phyloP scores from a whole-genome alignment of 495 filamentous ascomycete genomes.

The Aspergillus biplanus region DNA sequence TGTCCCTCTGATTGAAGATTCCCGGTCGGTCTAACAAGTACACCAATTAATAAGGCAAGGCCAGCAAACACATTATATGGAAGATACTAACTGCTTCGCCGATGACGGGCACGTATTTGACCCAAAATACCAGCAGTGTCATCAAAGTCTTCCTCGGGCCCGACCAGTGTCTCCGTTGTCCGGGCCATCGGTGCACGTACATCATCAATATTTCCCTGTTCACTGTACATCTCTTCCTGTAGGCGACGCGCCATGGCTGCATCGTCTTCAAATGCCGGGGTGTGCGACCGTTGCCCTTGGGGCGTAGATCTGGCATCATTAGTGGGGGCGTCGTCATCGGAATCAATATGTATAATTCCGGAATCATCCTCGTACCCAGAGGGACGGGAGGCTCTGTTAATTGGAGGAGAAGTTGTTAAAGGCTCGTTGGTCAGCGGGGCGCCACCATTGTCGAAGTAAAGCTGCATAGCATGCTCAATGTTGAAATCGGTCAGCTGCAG shows the following conservation, averaged over 20 bases:
- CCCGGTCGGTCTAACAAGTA: slow-evolving; percentile 57
- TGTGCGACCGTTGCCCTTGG: slow-evolving; percentile 18
- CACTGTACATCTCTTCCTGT: slow-evolving; percentile 87
- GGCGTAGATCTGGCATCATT: slow-evolving; percentile 32
- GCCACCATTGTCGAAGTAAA: slow-evolving; percentile 84
- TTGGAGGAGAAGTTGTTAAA: slow-evolving; percentile 37
- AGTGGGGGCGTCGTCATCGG: slow-evolving; percentile 56
- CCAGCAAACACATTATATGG: not conserved
- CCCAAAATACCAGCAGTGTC: slow-evolving; percentile 67
- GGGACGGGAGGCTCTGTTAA: slow-evolving; percentile 25
- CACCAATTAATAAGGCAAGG: slow-evolving; percentile 16
- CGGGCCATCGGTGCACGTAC: slow-evolving; percentile 90
- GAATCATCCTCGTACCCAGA: slow-evolving; percentile 52
- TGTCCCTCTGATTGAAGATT: slow-evolving; percentile 84
- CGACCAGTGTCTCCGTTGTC: slow-evolving; percentile 89
- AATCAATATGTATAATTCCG: slow-evolving; percentile 73
- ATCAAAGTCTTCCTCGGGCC: slow-evolving; percentile 61
- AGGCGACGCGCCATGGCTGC: slow-evolving; percentile 89
- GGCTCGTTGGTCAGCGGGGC: slow-evolving; percentile 49
- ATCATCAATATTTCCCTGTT: slow-evolving; percentile 56
- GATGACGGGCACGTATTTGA: slow-evolving; percentile 63
- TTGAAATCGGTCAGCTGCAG: slow-evolving; percentile 81
- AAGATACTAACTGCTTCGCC: slow-evolving; percentile 46
- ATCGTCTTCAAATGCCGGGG: slow-evolving; percentile 71
- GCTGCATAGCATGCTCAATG: slow-evolving; percentile 80